phyloP scores from a whole-genome alignment of 2,329 filamentous ascomycete genomes.

The Fusarium nelsonii region DNA sequence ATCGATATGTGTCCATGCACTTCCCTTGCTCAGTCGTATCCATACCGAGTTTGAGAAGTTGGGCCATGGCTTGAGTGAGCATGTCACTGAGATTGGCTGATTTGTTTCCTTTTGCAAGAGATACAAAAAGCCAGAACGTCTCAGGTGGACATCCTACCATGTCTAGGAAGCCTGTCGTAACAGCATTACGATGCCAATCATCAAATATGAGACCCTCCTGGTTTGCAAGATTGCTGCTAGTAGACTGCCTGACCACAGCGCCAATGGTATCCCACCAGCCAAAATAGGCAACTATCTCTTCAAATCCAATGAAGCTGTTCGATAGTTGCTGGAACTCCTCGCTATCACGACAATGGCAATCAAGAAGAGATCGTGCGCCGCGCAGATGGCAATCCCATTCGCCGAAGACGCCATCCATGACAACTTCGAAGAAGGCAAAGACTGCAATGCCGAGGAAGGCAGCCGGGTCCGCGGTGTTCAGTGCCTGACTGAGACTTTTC shows the following conservation, averaged over 20 bases:
- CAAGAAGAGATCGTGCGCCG: conserved; percentile 56
- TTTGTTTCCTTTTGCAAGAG: conserved; percentile 47
- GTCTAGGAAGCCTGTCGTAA: conserved; percentile 52
- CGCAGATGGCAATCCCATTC: conserved; percentile 56
- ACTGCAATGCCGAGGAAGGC: conserved; percentile 59
- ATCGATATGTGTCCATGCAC: conserved; percentile 52
- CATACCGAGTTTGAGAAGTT: conserved; percentile 40
- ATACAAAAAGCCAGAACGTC: conserved; percentile 54
- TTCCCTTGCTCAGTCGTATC: conserved; percentile 39
- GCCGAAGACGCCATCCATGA: conserved; percentile 57
- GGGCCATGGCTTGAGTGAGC: conserved; percentile 46
- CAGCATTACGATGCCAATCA: conserved; percentile 55
- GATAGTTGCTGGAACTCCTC: conserved; percentile 53
- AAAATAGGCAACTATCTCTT: conserved; percentile 55
- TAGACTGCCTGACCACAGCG: conserved; percentile 34
- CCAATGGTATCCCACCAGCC: conserved; percentile 58
- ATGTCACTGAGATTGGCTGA: conserved; percentile 1
- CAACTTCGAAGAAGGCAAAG: conserved; percentile 59
- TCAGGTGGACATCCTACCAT: conserved; percentile 55
- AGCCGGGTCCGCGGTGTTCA: conserved; percentile 56
- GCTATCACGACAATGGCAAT: conserved; percentile 54
- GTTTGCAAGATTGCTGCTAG: neutral
- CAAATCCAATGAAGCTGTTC: conserved; percentile 51
- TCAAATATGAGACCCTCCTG: conserved; percentile 52
- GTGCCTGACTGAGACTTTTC: conserved; percentile 54